These are phyloP conservation scores for Hirschioporus abietinus DNA, from an alignment of 768 basidiomycete genomes.

Conservation along the genomic window DNA sequence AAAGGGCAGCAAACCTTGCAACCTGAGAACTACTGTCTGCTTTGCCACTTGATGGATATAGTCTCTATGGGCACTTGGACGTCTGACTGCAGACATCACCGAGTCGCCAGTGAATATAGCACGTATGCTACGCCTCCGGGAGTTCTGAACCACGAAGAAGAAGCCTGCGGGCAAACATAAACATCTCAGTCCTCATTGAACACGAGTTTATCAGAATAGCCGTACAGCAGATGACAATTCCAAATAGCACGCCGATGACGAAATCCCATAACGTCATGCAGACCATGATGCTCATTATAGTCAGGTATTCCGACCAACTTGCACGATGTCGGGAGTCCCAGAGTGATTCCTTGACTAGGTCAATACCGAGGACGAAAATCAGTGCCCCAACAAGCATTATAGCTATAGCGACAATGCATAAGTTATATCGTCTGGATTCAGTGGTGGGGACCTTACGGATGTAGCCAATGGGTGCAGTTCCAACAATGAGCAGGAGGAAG, in stretches of 20 bases:
- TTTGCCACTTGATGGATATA: conserved; percentile 91
- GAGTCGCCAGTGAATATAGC: conserved; percentile 77
- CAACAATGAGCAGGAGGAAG: conserved; percentile 64
- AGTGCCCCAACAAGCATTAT: conserved; percentile 88
- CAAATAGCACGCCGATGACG: conserved; percentile 88
- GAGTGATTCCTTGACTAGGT: conserved; percentile 90
- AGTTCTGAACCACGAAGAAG: conserved; percentile 97
- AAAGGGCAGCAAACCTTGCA: conserved; percentile 55
- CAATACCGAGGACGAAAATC: conserved; percentile 92
- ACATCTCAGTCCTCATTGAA: background rate
- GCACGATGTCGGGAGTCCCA: conserved; percentile 94
- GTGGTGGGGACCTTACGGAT: conserved; percentile 57
- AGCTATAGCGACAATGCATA: conserved; percentile 37
- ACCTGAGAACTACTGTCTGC: conserved; percentile 81
- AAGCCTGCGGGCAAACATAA: conserved; percentile 44
- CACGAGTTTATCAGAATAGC: conserved; percentile 8
- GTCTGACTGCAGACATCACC: conserved; percentile 84
- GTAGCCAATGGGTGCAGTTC: conserved; percentile 86
- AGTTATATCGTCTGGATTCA: background rate
- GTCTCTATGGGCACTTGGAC: conserved; percentile 80
- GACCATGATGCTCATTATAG: conserved; percentile 80
- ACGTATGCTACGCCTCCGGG: conserved; percentile 78
- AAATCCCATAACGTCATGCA: conserved; percentile 96
- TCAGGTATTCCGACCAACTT: conserved; percentile 78
- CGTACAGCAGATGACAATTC: conserved; percentile 86